Conservation (phyloP, 75 land plant species). For the Pinus tabuliformis region DNA sequence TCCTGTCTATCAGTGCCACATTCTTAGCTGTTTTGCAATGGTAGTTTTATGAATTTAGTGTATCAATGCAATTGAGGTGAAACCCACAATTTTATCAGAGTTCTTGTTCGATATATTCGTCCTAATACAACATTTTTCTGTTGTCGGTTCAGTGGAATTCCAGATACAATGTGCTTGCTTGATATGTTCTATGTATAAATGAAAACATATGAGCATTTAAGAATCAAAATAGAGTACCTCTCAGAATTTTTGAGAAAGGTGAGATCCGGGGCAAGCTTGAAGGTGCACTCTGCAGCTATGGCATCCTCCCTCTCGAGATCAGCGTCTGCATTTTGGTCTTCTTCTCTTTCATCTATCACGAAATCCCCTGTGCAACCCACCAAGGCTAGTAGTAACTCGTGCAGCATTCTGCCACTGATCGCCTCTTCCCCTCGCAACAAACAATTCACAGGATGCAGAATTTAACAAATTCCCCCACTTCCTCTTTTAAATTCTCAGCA, state of each 20-base stretch:
- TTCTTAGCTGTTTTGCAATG: too few relatives aligned
- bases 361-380: conserved; percentile 96
- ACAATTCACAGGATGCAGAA: background rate
- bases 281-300: conserved; percentile 44
- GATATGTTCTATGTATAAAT: too few relatives aligned
- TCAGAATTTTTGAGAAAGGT: conserved; percentile 76
- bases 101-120: too few relatives aligned
- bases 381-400: conserved; percentile 74
- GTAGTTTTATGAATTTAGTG: too few relatives aligned
- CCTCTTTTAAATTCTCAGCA: background rate
- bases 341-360: conserved; percentile 76
- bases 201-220: too few relatives aligned
- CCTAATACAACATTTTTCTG: too few relatives aligned
- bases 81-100: too few relatives aligned
- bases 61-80: too few relatives aligned
- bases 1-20: too few relatives aligned
- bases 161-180: too few relatives aligned
- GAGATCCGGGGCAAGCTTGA: conserved; percentile 90
- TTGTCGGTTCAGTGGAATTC: too few relatives aligned
- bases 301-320: conserved; percentile 19
- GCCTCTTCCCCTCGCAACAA: background rate
- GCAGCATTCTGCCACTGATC: conserved; percentile 50
- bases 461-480: background rate
- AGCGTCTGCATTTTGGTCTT: conserved; percentile 19
- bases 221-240: conserved; percentile 26